Evolutionary conservation across 2,329 filamentous ascomycete species (phyloP), one percentile per base, ranked within the genome.

Genomic region (Pestalotiopsis fici): DNA sequence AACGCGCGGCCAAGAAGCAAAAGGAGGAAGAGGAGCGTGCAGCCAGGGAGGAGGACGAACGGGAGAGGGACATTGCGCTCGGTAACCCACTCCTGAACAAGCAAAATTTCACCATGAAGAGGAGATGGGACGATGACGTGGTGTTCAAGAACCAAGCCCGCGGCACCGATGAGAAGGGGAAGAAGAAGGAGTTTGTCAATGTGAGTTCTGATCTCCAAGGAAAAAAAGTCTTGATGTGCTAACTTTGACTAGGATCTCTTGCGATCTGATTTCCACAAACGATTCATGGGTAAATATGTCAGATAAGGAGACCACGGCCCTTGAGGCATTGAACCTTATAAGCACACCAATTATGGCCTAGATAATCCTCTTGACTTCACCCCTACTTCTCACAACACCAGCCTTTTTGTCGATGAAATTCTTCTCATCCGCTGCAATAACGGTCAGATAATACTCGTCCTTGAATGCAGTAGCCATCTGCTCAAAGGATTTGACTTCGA

Each of bases 101-200:
- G 78, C 82, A 88, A 23, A 94, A 97, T 73, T 98, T 97, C 78
- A 94, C 91, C 67, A 91, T 98, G 76, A 98, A 97, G 86, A 85
- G 93, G 72, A 85, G 84, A 73, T 99, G 96, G 96, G 96, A 99
- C 74, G 96, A 99, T 75, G 96, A 99, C 78, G 96, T 99, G 13
- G 95, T 99, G 2, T 99, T 99, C 83, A 98, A 97, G 85, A 99
- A 99, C 80, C 96, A 99, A 82, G 96, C 95, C 39, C 88, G 96
- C 68, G 96, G 95, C 9, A 97, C 95, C 0, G 95, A 98, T 77
- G 94, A 98, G 70, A 95, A 91, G 83, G 90, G 91, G 70, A 89
- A 94, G 83, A 89, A 87, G 81, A 97, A 95, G 83, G 95, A 97
- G 80, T 99, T 99, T 82, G 95, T 99, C 80, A 99, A 99, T 78